These are phyloP conservation scores for Lepraria neglecta DNA, from an alignment of 495 filamentous ascomycete species.

Conservation along the genomic window DNA sequence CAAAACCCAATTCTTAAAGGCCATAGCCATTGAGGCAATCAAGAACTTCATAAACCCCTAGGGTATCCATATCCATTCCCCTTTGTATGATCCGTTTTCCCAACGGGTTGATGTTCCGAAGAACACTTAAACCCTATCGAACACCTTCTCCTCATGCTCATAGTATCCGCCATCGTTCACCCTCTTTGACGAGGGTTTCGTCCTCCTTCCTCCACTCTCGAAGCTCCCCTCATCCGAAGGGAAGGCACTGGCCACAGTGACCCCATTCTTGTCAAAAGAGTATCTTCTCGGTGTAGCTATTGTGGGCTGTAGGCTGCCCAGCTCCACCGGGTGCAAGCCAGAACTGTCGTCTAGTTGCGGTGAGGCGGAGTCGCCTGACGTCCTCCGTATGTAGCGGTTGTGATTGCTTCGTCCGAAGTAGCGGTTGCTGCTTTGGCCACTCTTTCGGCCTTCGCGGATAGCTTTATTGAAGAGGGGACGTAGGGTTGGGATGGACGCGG, in stretches of 20 bases:
- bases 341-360: background rate
- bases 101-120: background rate
- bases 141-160: background rate
- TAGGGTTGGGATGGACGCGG: slow-evolving; percentile 1
- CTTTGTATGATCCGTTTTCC: background rate
- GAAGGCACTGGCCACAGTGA: background rate
- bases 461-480: background rate
- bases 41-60: background rate
- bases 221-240: background rate
- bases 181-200: background rate
- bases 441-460: background rate
- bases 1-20: too few species aligned
- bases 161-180: background rate
- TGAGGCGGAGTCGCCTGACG: background rate
- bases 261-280: background rate
- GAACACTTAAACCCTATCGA: background rate
- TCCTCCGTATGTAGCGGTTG: background rate
- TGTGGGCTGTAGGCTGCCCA: background rate
- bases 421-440: background rate
- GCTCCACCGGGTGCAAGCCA: background rate
- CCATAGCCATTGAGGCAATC: background rate
- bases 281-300: background rate
- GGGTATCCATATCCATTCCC: too few species aligned
- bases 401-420: slow-evolving; percentile 1
- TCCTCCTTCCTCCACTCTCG: background rate